phyloP scores from a whole-genome alignment of 495 filamentous ascomycete species.

The Pyronema omphalodes region DNA sequence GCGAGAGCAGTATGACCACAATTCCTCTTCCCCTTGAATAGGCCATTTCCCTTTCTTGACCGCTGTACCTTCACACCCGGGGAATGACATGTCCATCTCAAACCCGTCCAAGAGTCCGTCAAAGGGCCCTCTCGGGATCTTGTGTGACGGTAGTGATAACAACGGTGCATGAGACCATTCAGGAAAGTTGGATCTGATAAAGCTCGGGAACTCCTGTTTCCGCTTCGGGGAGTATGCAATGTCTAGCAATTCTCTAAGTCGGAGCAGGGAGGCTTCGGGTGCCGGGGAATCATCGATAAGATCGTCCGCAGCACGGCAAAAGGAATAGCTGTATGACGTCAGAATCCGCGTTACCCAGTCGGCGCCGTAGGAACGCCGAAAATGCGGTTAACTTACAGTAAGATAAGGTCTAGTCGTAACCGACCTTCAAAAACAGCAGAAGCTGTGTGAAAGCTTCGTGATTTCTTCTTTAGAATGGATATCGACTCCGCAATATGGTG shows the following conservation, averaged over 20 bases:
- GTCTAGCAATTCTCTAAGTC: constrained; percentile 35
- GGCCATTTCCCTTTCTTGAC: constrained; percentile 27
- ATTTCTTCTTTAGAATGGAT: constrained; percentile 35
- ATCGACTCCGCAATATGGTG: constrained; percentile 34
- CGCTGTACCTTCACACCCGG: neutral
- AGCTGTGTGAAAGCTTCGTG: constrained; percentile 50
- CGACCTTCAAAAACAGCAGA: constrained; percentile 43
- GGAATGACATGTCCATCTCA: constrained; percentile 39
- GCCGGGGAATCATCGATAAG: constrained; percentile 40
- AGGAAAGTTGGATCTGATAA: constrained; percentile 31
- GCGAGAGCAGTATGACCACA: constrained; percentile 37
- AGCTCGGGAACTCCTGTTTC: constrained; percentile 18
- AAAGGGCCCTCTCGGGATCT: constrained; percentile 35
- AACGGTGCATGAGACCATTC: constrained; percentile 30
- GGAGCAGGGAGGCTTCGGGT: constrained; percentile 28
- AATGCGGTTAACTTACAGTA: constrained; percentile 29
- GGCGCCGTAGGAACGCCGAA: neutral
- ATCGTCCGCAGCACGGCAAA: constrained; percentile 52
- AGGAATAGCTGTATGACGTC: constrained; percentile 36
- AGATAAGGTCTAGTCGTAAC: constrained; percentile 44
- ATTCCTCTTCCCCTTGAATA: constrained; percentile 35
- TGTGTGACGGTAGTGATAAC: constrained; percentile 33
- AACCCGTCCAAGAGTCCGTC: constrained; percentile 44
- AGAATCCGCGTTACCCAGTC: neutral
- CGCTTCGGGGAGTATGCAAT: constrained; percentile 23